Conservation (phyloP, 140 eudicot genomes). For the Artemisia princeps region DNA sequence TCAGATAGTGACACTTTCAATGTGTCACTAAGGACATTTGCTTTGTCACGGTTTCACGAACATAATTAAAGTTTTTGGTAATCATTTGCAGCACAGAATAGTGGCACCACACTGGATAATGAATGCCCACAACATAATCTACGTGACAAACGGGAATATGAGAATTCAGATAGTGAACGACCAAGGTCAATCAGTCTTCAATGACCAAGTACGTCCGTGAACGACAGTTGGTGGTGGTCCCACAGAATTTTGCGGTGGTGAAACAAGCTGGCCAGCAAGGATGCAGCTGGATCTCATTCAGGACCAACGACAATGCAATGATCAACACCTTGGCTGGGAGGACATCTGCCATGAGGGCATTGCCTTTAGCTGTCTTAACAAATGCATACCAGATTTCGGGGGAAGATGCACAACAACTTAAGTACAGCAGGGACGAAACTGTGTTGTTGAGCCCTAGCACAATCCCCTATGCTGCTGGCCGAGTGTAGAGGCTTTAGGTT, state of each 20-base stretch:
- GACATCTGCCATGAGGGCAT: constrained; percentile 46
- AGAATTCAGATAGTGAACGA: constrained; percentile 59
- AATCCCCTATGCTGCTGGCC: neutral
- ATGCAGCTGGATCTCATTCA: constrained; percentile 51
- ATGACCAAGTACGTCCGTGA: constrained; percentile 31
- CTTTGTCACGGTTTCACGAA: no score
- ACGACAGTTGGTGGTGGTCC: constrained; percentile 56
- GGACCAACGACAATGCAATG: constrained; percentile 61
- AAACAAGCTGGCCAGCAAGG: constrained; percentile 56
- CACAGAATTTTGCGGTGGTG: constrained; percentile 58
- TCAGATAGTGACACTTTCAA: no score
- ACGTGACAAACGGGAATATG: constrained; percentile 45
- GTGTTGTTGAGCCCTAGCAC: constrained; percentile 24
- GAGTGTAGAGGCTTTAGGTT: constrained; percentile 1
- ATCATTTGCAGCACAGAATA: constrained; percentile 46
- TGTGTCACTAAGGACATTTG: no score
- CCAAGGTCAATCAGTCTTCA: constrained; percentile 50
- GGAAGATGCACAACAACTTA: constrained; percentile 49
- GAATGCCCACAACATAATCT: constrained; percentile 56
- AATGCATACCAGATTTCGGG: constrained; percentile 44
- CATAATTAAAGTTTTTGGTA: neutral
- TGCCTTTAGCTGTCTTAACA: constrained; percentile 48
- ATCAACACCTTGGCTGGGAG: constrained; percentile 53
- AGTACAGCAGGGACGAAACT: constrained; percentile 44
- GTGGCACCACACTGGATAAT: constrained; percentile 61